A percentile compares a stretch with the other conserved stretches of the same genome.
These are phyloP conservation scores for Cymbidium sinense DNA, from an alignment of 106 monocot genomes.

Conservation along the genomic window DNA sequence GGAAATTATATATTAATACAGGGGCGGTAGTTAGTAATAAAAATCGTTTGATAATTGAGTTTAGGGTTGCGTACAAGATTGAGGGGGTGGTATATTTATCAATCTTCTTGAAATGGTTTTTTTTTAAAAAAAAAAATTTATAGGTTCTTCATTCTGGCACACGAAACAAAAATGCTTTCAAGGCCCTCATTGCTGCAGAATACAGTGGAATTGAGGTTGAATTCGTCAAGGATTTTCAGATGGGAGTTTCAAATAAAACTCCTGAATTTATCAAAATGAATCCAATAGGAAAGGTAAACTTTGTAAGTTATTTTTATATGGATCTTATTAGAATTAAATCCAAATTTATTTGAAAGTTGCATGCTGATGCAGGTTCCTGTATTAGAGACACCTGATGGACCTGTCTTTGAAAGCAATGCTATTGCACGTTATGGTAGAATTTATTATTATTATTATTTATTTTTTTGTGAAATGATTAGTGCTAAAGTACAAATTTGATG, in stretches of 20 bases:
- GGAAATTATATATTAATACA: too few relatives aligned
- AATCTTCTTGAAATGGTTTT: not conserved
- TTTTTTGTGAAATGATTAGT: not conserved
- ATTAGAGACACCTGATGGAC: conserved; percentile 88
- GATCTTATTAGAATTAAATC: not conserved
- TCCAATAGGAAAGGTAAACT: conserved; percentile 72
- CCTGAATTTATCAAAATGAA: conserved; percentile 89
- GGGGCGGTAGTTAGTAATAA: too few relatives aligned
- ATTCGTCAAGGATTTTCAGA: conserved; percentile 57
- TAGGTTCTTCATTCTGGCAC: conserved; percentile 43
- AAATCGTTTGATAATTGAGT: too few relatives aligned
- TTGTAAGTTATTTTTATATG: not conserved
- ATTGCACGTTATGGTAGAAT: conserved; percentile 79
- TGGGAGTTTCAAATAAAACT: conserved; percentile 82
- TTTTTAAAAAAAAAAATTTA: not conserved
- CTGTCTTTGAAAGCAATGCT: conserved; percentile 86
- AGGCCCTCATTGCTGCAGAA: conserved; percentile 79
- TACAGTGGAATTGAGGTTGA: conserved; percentile 66
- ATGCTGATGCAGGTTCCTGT: conserved; percentile 64
- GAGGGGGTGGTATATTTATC: too few relatives aligned
- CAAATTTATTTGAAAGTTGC: not conserved
- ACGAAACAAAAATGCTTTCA: conserved; percentile 72
- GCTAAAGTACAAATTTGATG: not conserved
- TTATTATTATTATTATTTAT: not conserved
- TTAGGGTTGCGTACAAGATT: too few relatives aligned